These are phyloP conservation scores for Eucalyptus pauciflora DNA, from an alignment of 345 rosid genomes.

Conservation along the genomic window DNA sequence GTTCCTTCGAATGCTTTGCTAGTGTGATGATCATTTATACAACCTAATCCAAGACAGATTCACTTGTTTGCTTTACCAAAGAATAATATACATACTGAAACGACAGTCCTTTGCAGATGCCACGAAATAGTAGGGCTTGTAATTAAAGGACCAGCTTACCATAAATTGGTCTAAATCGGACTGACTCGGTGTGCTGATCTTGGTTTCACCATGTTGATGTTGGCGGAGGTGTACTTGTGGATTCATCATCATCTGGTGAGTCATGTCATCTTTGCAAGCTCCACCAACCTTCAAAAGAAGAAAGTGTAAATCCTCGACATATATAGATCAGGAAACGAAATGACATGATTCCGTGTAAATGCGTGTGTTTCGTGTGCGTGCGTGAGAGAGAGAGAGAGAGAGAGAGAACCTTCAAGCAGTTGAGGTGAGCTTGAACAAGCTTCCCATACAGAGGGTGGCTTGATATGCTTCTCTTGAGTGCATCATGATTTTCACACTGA, in stretches of 20 bases:
- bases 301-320: background rate
- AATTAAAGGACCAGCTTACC: background rate
- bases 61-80: background rate
- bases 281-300: background rate
- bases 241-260: background rate
- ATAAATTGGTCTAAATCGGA: background rate
- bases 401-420: slow-evolving; percentile 38
- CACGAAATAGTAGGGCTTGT: background rate
- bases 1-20: background rate
- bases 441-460: slow-evolving; percentile 37
- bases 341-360: background rate
- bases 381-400: background rate
- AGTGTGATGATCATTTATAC: background rate
- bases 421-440: slow-evolving; percentile 28
- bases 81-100: background rate
- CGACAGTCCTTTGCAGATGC: background rate
- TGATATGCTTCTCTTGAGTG: slow-evolving; percentile 37
- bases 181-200: background rate
- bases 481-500: background rate
- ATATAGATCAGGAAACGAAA: background rate
- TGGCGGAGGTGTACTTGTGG: background rate
- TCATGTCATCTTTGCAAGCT: background rate
- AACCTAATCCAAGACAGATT: background rate
- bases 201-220: background rate
- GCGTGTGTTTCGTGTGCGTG: background rate